Base-by-base conservation (phyloP, 2,329 filamentous ascomycete genomes). In the Byssoonygena ceratinophila region DNA sequence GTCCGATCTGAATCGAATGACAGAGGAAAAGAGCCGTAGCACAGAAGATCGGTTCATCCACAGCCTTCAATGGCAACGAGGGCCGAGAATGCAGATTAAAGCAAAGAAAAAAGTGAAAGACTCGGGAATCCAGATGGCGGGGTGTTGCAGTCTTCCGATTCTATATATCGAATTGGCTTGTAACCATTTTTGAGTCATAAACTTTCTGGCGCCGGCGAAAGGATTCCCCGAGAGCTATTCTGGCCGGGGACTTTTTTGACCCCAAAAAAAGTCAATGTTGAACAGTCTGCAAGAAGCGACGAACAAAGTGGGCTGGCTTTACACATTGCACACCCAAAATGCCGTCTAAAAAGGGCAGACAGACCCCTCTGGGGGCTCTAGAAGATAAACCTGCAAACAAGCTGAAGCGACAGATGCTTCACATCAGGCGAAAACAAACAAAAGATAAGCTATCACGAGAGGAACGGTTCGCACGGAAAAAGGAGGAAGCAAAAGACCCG, bases 401-500 rank as follows among this genome's bases (percentile, higher is more conserved):
- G 68, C 71, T 87, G 20, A 83, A 83, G 64, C 79, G 92, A 57
- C 80, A 92, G 66, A 76, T 84, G 60, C 78, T 91, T 55, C 85
- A 89, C 64, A 76, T 95, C 55, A 82, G 86, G 60, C 79, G 85
- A 64, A 97, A 96, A 72, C 85, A 84, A 65, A 75, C 78, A 41
- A 80, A 80, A 59, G 85, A 88, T 65, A 83, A 82, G 64, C 74
- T 82, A 44, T 86, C 84, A 62, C 82, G 87, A 62, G 85, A 89
- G 62, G 78, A 83, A 62, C 82, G 90, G 57, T 84, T 89, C 66
- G 79, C 80, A 46, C 78, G 87, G 55, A 89, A 87, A 71, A 87
- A 85, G 70, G 86, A 90, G 64, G 92, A 98, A 70, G 80, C 84
- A 58, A 86, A 84, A 67, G 81, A 96, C 63, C 90, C 91, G 1